Evolutionary conservation across 1,139 yeast genomes (phyloP), one percentile per base, ranked within the genome.

Genomic region (Candida sp.): DNA sequence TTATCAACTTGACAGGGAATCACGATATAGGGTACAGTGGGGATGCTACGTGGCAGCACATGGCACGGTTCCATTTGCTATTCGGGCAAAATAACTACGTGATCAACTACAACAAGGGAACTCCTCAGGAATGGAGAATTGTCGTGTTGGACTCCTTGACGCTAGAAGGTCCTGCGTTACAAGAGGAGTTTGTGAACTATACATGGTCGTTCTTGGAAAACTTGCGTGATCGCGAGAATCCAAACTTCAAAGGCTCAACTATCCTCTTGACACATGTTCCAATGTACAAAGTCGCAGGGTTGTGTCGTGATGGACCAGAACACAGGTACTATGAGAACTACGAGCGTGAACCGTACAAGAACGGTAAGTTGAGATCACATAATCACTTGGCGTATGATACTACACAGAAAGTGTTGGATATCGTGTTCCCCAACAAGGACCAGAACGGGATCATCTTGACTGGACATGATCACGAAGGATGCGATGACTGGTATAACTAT

Each of bases 401-500:
- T 0, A 73, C 93, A 2, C 88, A 87, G 62, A 74, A 78, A 53
- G 86, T 93, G 1, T 70, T 94, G 58, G 79, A 86, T 58, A 77
- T 85, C 22, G 78, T 90, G 7, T 93, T 93, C 66, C 84, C 85
- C 44, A 80, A 83, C 54, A 73, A 76, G 7, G 73, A 75, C 53
- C 82, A 84, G 54, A 80, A 85, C 31, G 98, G 98, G 9, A 77
- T 93, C 5, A 84, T 94, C 4, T 73, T 94, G 45, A 90, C 97
- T 0, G 99, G 99, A 0, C 99, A 94, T 69, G 99, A 94, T 64
- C 99, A 94, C 64, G 93, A 87, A 60, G 99, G 99, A 1, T 96
- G 99, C 66, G 87, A 86, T 60, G 83, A 81, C 46, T 77, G 80
- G 70, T 89, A 86, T 65, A 79, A 72, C 55, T 69, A 74, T 46